These are phyloP conservation scores for Auxenochlorella pyrenoidosa DNA, from an alignment of 139 green algal species.

Conservation along the genomic window DNA sequence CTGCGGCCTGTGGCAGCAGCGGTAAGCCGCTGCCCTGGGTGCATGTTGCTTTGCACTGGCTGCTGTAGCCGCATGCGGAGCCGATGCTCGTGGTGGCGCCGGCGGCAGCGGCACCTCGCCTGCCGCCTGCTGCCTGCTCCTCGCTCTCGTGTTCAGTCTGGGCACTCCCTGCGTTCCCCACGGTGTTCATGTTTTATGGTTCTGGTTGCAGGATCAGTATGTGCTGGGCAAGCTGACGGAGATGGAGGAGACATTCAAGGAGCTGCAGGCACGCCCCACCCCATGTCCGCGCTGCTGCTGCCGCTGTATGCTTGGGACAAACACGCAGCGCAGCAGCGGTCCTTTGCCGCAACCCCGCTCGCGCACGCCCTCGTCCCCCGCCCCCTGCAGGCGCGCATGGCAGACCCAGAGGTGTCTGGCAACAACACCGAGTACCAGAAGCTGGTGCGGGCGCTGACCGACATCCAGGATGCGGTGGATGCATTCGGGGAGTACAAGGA, in stretches of 20 bases:
- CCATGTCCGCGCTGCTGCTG: neutral
- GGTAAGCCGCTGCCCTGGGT: neutral
- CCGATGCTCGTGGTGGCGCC: neutral
- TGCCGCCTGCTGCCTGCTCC: neutral
- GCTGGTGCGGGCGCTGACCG: constrained; percentile 77
- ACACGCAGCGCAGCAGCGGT: too few relatives aligned
- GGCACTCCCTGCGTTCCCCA: too few relatives aligned
- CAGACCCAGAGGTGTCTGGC: constrained; percentile 74
- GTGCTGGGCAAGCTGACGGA: constrained; percentile 68
- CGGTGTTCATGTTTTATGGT: too few relatives aligned
- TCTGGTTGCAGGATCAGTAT: constrained; percentile 55
- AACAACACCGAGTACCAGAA: constrained; percentile 82
- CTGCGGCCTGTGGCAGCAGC: neutral
- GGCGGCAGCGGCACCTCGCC: neutral
- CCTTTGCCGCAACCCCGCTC: too few relatives aligned
- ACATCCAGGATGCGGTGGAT: constrained; percentile 76
- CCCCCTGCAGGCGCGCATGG: constrained; percentile 80
- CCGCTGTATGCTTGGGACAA: too few relatives aligned
- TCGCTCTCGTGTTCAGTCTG: neutral
- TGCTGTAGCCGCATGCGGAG: neutral
- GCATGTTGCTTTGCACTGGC: neutral
- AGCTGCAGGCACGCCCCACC: constrained; percentile 56
- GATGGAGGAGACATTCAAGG: constrained; percentile 45
- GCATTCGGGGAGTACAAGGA: constrained; percentile 68
- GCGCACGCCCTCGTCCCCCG: too few relatives aligned